Evolutionary conservation across 1,284 basidiomycete genomes (phyloP), one percentile per base, ranked within the genome.

Genomic region (Peniophora sp.): DNA sequence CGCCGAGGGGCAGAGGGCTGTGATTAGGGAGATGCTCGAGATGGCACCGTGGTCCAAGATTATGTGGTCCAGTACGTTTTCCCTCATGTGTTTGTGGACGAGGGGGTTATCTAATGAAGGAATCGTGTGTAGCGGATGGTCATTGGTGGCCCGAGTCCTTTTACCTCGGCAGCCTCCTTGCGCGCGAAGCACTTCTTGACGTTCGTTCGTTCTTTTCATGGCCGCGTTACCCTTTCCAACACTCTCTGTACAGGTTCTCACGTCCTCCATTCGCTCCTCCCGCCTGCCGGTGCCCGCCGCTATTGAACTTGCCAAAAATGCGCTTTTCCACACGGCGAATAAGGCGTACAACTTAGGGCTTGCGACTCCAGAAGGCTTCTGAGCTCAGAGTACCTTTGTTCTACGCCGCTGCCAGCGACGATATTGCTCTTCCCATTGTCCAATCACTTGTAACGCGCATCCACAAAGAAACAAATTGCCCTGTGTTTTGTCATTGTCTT

Each of bases 111-210:
- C n/a, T n/a, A n/a, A n/a, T n/a, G n/a, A n/a, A n/a, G n/a, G n/a
- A 45, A 49, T 36, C 53, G 25, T 47, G 48, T 46, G 19, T 47
- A 86, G 84, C 81, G 20, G 86, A 89, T 56, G 87, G 83, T 16
- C 83, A 85, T 60, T 88, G 80, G 74, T 87, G 83, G 78, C 87
- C 87, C 2, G 87, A 89, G 61, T 75, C 77, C 0, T 90, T 76
- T 58, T 89, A 87, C 59, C 67, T 89, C 10, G 84, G 79, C 1
- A 72, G 71, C 2, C 48, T 77, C 1, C 87, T 89, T 64, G 77
- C 81, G 1, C 73, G 86, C 25, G 64, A 79, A 48, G 79, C 73
- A 0, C 64, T 90, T 22, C 81, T 71, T 53, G 71, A 79, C 56
- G 86, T 85, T 50, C 36, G 63, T 53, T 8, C 19, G 8, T n/a